Evolutionary conservation across 1,139 yeast genomes (phyloP), one percentile per base, ranked within the genome.

Genomic region (Candida glucosophila): DNA sequence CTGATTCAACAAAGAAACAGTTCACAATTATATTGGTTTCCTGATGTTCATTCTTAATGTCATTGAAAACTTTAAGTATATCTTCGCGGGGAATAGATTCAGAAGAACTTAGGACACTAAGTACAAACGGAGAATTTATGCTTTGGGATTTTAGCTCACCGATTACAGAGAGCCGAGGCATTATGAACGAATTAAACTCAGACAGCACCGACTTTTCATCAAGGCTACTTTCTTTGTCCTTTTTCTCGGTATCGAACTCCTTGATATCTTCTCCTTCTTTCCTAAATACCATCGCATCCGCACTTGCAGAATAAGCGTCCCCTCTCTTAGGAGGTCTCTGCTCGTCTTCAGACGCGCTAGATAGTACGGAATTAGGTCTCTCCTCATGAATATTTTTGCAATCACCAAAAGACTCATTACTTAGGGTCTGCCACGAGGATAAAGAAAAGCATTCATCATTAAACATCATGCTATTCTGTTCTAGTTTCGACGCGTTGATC

Each of bases 241-340:
- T 24, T 17, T 31, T 35, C 11, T 36, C 35, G 17, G 31, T 35
- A 12, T 36, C 35, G 6, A 44, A 52, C 8, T 43, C 50, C 12
- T 41, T 47, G 14, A 39, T 51, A 24, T 52, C 62, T 32, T 60
- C 68, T 32, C 58, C 66, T 29, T 60, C 68, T 0, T 64, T 58
- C 28, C 61, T 67, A 37, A 60, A 58, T 9, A 59, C 59, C 62
- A 59, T 55, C 4, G 55, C 57, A 14, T 37, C 32, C 17, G 23
- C 15, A 19, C 15, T 28, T 18, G 25, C 33, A 20, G 30, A 37
- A 12, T 36, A 32, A 3, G 40, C 34, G 4, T 37, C 39, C n/a
- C 40, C 25, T 12, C 39, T 42, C 24, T 39, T 31, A 6, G 42
- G 33, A 17, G 20, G 13, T 11, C 35, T 38, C 17, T 38, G 41